Conservation (phyloP, 2,329 filamentous ascomycete species). For the Penicillium fuscoglaucum region DNA sequence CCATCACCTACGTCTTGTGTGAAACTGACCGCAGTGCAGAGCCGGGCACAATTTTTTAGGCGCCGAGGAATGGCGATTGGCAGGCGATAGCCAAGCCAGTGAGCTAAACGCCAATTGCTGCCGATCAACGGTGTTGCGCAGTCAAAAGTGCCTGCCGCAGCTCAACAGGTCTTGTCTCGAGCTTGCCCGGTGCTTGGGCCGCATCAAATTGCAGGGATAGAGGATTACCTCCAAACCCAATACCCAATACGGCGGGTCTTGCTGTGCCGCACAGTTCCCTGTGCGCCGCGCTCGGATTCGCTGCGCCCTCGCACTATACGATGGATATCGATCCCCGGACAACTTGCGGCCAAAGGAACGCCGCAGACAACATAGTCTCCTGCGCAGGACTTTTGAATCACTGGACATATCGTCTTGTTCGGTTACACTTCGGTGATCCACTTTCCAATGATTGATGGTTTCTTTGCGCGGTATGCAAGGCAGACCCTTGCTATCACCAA, state of each 20-base stretch:
- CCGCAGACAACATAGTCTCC: neutral
- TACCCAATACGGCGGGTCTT: constrained; percentile 17
- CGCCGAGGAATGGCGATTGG: constrained; percentile 23
- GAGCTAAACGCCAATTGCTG: constrained; percentile 16
- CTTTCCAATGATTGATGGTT: constrained; percentile 11
- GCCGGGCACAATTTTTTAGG: constrained; percentile 19
- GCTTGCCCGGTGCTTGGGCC: constrained; percentile 10
- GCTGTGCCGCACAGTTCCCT: constrained; percentile 18
- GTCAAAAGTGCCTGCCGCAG: constrained; percentile 7
- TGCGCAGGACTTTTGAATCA: constrained; percentile 1
- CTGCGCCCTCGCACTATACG: constrained; percentile 12
- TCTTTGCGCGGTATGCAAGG: constrained; percentile 21
- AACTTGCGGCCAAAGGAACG: constrained; percentile 1
- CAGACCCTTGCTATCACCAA: constrained; percentile 22
- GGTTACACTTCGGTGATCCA: constrained; percentile 2
- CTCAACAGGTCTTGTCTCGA: neutral
- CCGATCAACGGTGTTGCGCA: constrained; percentile 15
- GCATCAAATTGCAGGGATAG: constrained; percentile 13
- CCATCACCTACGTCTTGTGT: constrained; percentile 1
- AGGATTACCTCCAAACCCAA: constrained; percentile 17
- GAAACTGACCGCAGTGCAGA: constrained; percentile 12
- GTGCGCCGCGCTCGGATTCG: constrained; percentile 14
- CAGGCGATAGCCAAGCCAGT: constrained; percentile 12
- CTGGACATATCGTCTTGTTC: neutral
- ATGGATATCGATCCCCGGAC: constrained; percentile 8